These are phyloP conservation scores for Macroventuria anomochaeta DNA, from an alignment of 2,329 filamentous ascomycete genomes.

Conservation along the genomic window DNA sequence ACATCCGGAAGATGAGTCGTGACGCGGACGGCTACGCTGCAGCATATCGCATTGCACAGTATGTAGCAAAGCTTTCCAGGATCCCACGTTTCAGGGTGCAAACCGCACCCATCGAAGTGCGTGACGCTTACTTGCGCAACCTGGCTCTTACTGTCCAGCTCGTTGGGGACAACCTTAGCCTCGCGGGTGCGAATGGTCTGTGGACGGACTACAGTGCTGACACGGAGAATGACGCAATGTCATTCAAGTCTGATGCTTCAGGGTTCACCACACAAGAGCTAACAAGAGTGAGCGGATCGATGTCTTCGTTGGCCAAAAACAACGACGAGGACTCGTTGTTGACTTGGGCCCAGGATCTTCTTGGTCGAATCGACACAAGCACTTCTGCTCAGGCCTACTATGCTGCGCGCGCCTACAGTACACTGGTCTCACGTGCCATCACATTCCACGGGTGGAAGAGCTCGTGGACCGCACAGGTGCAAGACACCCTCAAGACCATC, in stretches of 20 bases:
- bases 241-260: slow-evolving; percentile 60
- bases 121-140: slow-evolving; percentile 52
- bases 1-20: slow-evolving; percentile 52
- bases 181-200: slow-evolving; percentile 62
- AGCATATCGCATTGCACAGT: slow-evolving; percentile 77
- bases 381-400: slow-evolving; percentile 50
- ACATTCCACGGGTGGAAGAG: slow-evolving; percentile 52
- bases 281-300: slow-evolving; percentile 19
- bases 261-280: slow-evolving; percentile 55
- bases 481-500: slow-evolving; percentile 45
- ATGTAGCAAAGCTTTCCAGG: slow-evolving; percentile 66
- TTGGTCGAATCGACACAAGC: slow-evolving; percentile 32
- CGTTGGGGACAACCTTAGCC: slow-evolving; percentile 65
- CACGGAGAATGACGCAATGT: slow-evolving; percentile 59
- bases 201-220: slow-evolving; percentile 57
- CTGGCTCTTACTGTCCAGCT: slow-evolving; percentile 63
- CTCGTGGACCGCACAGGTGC: slow-evolving; percentile 44
- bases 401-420: slow-evolving; percentile 48
- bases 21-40: slow-evolving; percentile 75
- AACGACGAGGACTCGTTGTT: slow-evolving; percentile 31
- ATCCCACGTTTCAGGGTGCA: slow-evolving; percentile 47
- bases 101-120: slow-evolving; percentile 35
- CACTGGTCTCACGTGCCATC: slow-evolving; percentile 48
- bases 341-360: slow-evolving; percentile 29
- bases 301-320: slow-evolving; percentile 25